Conservation (phyloP, 306 rosid species). For the Alnus rubra region DNA sequence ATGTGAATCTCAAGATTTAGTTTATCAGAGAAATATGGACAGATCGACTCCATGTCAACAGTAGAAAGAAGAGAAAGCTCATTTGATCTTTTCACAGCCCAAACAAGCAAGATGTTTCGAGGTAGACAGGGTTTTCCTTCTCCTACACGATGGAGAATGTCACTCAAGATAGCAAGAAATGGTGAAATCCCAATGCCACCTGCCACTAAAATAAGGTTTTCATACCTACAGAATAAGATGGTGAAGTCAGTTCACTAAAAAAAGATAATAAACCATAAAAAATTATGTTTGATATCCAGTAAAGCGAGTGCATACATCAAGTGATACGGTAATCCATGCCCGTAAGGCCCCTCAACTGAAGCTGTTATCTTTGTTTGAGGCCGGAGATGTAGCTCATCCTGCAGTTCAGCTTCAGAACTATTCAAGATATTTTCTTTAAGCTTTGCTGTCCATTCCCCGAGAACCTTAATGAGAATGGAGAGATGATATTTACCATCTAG, state of each 20-base stretch:
- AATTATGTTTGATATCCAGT: slow-evolving; percentile 2
- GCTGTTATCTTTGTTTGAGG: slow-evolving; percentile 48
- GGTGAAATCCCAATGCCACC: slow-evolving; percentile 98
- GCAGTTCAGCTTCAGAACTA: slow-evolving; percentile 34
- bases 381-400: slow-evolving; percentile 25
- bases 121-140: slow-evolving; percentile 75
- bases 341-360: slow-evolving; percentile 95
- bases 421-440: slow-evolving; percentile 48
- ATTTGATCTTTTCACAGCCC: slow-evolving; percentile 81
- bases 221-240: slow-evolving; percentile 62
- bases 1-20: slow-evolving; percentile 57
- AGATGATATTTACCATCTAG: slow-evolving; percentile 81
- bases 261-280: slow-evolving; percentile 3
- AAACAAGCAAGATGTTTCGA: slow-evolving; percentile 61
- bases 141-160: slow-evolving; percentile 69
- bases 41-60: slow-evolving; percentile 65
- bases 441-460: slow-evolving; percentile 76
- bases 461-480: slow-evolving; percentile 83
- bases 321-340: slow-evolving; percentile 86
- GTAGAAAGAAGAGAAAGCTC: slow-evolving; percentile 84
- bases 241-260: slow-evolving; percentile 12
- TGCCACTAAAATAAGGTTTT: slow-evolving; percentile 82
- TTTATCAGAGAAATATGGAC: slow-evolving; percentile 56
- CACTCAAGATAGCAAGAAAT: slow-evolving; percentile 86
- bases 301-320: slow-evolving; percentile 54